Evolutionary conservation across 176 grass and related monocot species (phyloP).

Genomic region (Puya raimondii): DNA sequence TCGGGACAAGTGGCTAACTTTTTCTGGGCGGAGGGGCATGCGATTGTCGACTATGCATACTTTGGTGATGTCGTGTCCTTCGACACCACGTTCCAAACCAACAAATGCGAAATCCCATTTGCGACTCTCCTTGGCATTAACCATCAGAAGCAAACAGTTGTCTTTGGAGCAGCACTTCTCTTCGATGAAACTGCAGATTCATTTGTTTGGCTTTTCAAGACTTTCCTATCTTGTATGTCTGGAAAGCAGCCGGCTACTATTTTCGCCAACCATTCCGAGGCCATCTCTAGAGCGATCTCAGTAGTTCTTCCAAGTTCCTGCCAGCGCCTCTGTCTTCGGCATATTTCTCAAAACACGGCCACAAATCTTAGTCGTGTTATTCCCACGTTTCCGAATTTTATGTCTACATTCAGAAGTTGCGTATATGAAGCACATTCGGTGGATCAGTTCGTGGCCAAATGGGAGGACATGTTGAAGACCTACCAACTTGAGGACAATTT

Average conservation of each 20-base stretch:
- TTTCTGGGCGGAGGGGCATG: not conserved
- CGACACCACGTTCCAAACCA: not conserved
- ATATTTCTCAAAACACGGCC: too few species aligned
- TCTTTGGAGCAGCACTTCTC: not conserved
- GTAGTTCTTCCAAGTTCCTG: too few species aligned
- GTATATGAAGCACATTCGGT: not conserved
- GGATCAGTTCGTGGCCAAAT: not conserved
- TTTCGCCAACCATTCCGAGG: too few species aligned
- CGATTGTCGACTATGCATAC: not conserved
- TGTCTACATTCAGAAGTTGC: constrained; percentile 5
- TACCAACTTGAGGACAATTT: not conserved
- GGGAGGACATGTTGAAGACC: not conserved
- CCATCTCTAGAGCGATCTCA: too few species aligned
- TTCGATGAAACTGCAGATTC: constrained; percentile 6
- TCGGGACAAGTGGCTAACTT: constrained; percentile 1
- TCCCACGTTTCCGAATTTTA: too few species aligned
- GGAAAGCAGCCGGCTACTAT: not conserved
- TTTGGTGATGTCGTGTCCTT: constrained; percentile 12
- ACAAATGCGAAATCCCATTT: constrained; percentile 1
- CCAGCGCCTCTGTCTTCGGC: too few species aligned
- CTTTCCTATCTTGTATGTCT: not conserved
- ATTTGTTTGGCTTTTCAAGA: constrained; percentile 9
- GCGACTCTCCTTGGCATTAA: constrained; percentile 6
- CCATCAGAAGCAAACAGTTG: constrained; percentile 8
- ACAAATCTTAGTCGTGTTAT: too few species aligned